phyloP scores from a whole-genome alignment of 2,329 filamentous ascomycete genomes.

The Zalaria obscura region DNA sequence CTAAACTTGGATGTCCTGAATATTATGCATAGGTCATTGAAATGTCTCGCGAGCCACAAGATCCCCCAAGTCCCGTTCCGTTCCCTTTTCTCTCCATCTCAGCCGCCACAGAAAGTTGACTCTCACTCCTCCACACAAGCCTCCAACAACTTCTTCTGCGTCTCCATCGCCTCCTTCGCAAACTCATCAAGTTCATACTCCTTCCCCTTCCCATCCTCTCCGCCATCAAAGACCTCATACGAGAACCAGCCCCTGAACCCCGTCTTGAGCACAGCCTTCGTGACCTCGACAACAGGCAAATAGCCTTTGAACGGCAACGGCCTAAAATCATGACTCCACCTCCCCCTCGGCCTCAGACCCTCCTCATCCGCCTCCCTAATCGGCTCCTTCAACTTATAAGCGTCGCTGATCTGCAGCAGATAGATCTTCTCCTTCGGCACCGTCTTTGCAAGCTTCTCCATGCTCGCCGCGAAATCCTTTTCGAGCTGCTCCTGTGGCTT shows the following conservation, averaged over 20 bases:
- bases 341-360: conserved; percentile 44
- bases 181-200: conserved; percentile 32
- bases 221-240: conserved; percentile 56
- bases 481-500: conserved; percentile 5
- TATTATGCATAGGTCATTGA: too few species aligned
- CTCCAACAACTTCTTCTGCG: conserved; percentile 25
- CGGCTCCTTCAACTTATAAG: conserved; percentile 47
- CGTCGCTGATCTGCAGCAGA: conserved; percentile 61
- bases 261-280: conserved; percentile 50
- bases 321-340: conserved; percentile 59
- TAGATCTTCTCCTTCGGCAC: conserved; percentile 59
- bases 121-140: conserved; percentile 16
- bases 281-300: conserved; percentile 50
- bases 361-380: conserved; percentile 35
- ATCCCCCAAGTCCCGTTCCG: too few species aligned
- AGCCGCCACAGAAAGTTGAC: too few species aligned
- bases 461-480: conserved; percentile 38
- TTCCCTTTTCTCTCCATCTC: too few species aligned
- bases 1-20: too few species aligned
- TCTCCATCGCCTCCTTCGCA: conserved; percentile 15
- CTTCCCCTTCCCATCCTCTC: conserved; percentile 37
- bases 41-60: too few species aligned
- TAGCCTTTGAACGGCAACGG: conserved; percentile 60
- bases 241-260: conserved; percentile 55
- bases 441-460: conserved; percentile 40